A percentile compares a stretch with the other conserved stretches of the same genome.
Conservation (phyloP, 2,329 filamentous ascomycete genomes). For the Corniculantispora saksenae region DNA sequence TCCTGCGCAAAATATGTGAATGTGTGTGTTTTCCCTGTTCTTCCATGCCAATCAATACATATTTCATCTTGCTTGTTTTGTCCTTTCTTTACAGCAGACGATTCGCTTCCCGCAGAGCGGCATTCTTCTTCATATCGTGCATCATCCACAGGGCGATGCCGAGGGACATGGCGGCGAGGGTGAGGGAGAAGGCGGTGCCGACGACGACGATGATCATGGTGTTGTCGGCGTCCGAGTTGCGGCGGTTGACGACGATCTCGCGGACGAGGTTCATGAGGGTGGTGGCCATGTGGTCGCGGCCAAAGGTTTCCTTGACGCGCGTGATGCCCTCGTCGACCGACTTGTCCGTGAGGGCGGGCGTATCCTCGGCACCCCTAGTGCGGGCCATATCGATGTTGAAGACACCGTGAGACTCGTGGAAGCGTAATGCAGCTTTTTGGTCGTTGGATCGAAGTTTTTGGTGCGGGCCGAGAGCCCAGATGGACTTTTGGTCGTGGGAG, state of each 20-base stretch:
- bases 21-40: too few species aligned
- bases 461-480: conserved; percentile 58
- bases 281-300: conserved; percentile 78
- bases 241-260: conserved; percentile 26
- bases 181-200: conserved; percentile 27
- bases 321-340: conserved; percentile 53
- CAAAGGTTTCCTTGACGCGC: conserved; percentile 73
- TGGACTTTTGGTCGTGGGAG: conserved; percentile 49
- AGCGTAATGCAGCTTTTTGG: conserved; percentile 46
- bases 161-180: not conserved
- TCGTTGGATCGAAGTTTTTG: conserved; percentile 45
- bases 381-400: conserved; percentile 58
- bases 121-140: conserved; percentile 17
- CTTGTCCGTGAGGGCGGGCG: conserved; percentile 40
- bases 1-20: not conserved
- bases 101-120: not conserved
- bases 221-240: conserved; percentile 30
- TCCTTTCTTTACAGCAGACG: not conserved
- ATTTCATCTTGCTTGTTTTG: not conserved
- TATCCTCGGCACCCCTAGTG: conserved; percentile 47
- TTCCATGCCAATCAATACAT: not conserved
- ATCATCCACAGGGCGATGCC: conserved; percentile 12
- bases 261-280: conserved; percentile 62
- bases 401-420: conserved; percentile 54
- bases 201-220: conserved; percentile 33